phyloP scores from a whole-genome alignment of 805 yeast genomes.

The Schwanniomyces occidentalis region DNA sequence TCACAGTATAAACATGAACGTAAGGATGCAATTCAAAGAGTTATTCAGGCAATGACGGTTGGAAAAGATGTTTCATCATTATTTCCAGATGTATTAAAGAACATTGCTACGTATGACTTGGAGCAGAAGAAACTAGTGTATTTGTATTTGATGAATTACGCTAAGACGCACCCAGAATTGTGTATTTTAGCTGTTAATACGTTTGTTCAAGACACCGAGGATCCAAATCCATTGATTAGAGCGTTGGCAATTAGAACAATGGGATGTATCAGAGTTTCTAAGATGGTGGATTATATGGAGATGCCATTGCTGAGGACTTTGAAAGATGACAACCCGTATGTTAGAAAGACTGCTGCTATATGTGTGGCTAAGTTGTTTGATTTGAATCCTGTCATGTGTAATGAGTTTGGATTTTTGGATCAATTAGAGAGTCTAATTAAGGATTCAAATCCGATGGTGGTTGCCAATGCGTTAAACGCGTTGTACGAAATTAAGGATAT shows the following conservation, averaged over 20 bases:
- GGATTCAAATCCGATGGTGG: conserved; percentile 95
- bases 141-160: conserved; percentile 93
- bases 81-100: conserved; percentile 94
- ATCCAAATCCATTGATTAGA: conserved; percentile 92
- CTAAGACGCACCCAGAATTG: conserved; percentile 93
- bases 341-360: conserved; percentile 94
- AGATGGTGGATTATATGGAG: conserved; percentile 92
- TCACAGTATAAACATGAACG: conserved; percentile 94
- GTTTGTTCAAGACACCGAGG: conserved; percentile 91
- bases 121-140: conserved; percentile 97
- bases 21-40: conserved; percentile 95
- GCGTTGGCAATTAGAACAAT: conserved; percentile 97
- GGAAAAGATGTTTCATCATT: conserved; percentile 95
- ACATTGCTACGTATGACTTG: conserved; percentile 93
- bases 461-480: conserved; percentile 89
- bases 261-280: conserved; percentile 97
- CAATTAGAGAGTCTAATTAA: conserved; percentile 65
- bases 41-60: conserved; percentile 96
- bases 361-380: conserved; percentile 96
- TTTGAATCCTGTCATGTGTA: conserved; percentile 72
- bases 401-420: conserved; percentile 83
- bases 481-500: conserved; percentile 77
- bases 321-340: conserved; percentile 93
- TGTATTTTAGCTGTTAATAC: conserved; percentile 96
- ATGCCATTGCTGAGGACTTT: conserved; percentile 84